Evolutionary conservation across 495 filamentous ascomycete species (phyloP).

Genomic region (Schizothecium vesticola): DNA sequence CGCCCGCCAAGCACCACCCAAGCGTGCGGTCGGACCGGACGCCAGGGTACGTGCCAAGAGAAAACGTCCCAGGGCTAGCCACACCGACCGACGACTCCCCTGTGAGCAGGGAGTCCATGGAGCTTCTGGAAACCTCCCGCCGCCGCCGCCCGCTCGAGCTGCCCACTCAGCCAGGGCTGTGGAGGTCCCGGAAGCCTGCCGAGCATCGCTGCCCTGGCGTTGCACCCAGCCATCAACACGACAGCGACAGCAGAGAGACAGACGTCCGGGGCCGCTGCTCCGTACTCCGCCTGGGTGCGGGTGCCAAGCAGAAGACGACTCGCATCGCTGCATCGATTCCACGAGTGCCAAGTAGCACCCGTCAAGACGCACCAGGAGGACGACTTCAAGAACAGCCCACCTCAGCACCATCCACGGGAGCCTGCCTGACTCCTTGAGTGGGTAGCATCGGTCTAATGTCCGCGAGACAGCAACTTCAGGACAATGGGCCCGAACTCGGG

Average conservation of each 20-base stretch:
- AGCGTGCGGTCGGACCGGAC: neutral
- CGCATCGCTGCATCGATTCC: neutral
- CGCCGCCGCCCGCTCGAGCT: neutral
- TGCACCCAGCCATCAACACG: neutral
- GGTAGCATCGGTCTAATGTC: neutral
- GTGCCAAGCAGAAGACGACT: neutral
- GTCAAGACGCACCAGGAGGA: neutral
- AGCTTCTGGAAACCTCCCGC: neutral
- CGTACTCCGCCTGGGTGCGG: neutral
- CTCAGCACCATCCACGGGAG: neutral
- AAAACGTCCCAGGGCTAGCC: neutral
- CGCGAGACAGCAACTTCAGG: neutral
- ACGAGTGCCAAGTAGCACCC: neutral
- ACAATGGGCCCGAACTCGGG: neutral
- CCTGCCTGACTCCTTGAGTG: neutral
- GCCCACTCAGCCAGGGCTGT: neutral
- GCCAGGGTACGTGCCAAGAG: neutral
- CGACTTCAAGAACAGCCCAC: neutral
- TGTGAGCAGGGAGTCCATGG: neutral
- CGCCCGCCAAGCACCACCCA: neutral
- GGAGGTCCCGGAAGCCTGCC: neutral
- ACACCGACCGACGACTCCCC: neutral
- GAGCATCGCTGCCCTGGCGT: neutral
- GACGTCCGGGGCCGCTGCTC: neutral
- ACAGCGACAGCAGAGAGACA: neutral